Conservation (phyloP, 768 basidiomycete species). For the Cystobasidium ongulense region DNA sequence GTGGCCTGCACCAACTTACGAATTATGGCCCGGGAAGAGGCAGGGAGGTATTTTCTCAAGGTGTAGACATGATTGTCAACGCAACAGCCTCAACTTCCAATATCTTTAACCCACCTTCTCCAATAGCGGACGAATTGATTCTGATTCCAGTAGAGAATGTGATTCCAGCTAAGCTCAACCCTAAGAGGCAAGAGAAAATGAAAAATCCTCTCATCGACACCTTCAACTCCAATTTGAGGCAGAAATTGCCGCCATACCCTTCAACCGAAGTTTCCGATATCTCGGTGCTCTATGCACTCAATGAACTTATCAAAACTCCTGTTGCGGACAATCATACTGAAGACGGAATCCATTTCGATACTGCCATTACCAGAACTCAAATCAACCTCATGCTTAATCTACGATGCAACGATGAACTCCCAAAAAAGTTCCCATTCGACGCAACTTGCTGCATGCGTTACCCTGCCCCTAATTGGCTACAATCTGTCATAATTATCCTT, state of each 20-base stretch:
- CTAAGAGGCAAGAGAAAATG: constrained; percentile 61
- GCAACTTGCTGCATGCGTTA: constrained; percentile 76
- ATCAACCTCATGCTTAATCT: constrained; percentile 70
- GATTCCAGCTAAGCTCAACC: constrained; percentile 58
- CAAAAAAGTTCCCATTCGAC: constrained; percentile 56
- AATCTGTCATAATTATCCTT: constrained; percentile 52
- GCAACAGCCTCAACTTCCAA: constrained; percentile 40
- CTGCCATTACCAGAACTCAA: constrained; percentile 58
- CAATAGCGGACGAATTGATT: constrained; percentile 63
- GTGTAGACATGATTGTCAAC: constrained; percentile 60
- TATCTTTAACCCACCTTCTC: constrained; percentile 5
- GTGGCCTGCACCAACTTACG: constrained; percentile 82
- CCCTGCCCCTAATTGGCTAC: constrained; percentile 57
- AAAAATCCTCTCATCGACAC: constrained; percentile 70
- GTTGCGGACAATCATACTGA: constrained; percentile 59
- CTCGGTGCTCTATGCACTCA: constrained; percentile 68
- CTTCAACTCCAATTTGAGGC: constrained; percentile 80
- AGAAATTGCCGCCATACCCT: constrained; percentile 48
- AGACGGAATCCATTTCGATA: constrained; percentile 76
- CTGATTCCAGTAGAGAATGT: constrained; percentile 70
- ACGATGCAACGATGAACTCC: constrained; percentile 65
- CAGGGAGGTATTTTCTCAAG: constrained; percentile 68
- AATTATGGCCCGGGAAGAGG: constrained; percentile 57
- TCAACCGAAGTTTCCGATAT: constrained; percentile 45
- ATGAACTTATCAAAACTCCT: constrained; percentile 52